These are phyloP conservation scores for Plantago coronopus DNA, from an alignment of 305 asterid species.

Conservation along the genomic window DNA sequence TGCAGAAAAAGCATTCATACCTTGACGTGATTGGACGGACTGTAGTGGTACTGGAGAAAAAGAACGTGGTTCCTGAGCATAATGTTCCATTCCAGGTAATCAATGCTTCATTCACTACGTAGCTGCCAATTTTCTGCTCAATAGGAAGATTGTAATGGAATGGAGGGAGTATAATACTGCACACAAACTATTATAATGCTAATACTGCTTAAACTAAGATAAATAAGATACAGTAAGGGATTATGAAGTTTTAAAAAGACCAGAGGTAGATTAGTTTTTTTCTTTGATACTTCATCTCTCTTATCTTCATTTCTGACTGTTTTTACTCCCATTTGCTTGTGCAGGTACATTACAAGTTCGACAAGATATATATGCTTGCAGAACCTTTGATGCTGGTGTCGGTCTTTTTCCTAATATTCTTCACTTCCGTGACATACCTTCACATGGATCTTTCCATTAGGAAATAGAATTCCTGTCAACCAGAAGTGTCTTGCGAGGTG, in stretches of 20 bases:
- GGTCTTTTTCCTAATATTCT: constrained; percentile 58
- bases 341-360: constrained; percentile 94
- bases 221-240: too few relatives aligned
- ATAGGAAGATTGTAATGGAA: too few relatives aligned
- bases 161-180: too few relatives aligned
- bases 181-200: too few relatives aligned
- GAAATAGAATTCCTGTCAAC: constrained; percentile 37
- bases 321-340: constrained; percentile 19
- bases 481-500: constrained; percentile 33
- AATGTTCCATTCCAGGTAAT: constrained; percentile 90
- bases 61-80: constrained; percentile 91
- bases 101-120: constrained; percentile 2
- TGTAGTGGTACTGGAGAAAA: constrained; percentile 84
- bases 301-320: background rate
- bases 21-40: constrained; percentile 95
- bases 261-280: too few relatives aligned
- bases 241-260: too few relatives aligned
- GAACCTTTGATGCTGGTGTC: constrained; percentile 88
- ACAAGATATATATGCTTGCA: constrained; percentile 81
- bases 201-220: too few relatives aligned
- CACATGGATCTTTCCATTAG: constrained; percentile 74
- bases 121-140: constrained; percentile 1
- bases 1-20: constrained; percentile 90
- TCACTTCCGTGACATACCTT: constrained; percentile 64
- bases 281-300: constrained; percentile 10